Evolutionary conservation across 2,329 filamentous ascomycete genomes (phyloP).

Genomic region (Talaromyces amestolkiae): DNA sequence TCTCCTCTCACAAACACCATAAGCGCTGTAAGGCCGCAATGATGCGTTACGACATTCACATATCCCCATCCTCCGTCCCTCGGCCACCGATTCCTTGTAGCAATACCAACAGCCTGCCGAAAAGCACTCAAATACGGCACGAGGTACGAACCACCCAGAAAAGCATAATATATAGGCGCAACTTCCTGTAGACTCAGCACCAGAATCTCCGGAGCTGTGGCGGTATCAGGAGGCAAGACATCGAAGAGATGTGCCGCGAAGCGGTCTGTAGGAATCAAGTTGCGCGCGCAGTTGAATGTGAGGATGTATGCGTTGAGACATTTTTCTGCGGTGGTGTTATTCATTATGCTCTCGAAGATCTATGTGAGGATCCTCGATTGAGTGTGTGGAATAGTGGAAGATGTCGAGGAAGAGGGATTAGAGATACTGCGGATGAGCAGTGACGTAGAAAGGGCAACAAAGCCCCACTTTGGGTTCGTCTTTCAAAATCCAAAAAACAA

Average conservation of each 20-base stretch:
- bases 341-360: neutral
- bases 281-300: conserved; percentile 85
- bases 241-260: conserved; percentile 71
- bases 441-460: neutral
- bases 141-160: conserved; percentile 79
- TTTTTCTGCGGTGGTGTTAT: neutral
- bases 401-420: neutral
- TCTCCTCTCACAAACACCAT: conserved; percentile 74
- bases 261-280: conserved; percentile 63
- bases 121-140: conserved; percentile 72
- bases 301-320: conserved; percentile 69
- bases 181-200: conserved; percentile 79
- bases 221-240: conserved; percentile 44
- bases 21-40: conserved; percentile 85
- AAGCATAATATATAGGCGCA: conserved; percentile 77
- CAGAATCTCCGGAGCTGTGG: conserved; percentile 63
- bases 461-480: conserved; percentile 1
- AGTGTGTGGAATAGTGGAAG: neutral
- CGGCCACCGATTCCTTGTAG: conserved; percentile 50
- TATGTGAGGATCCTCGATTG: neutral
- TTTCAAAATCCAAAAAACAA: neutral
- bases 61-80: conserved; percentile 48
- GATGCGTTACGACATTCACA: conserved; percentile 66
- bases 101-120: conserved; percentile 68
- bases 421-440: neutral